A percentile compares a stretch with the other conserved stretches of the same genome.
Conservation (phyloP, 2,329 filamentous ascomycete species). For the Botrytis fragariae region DNA sequence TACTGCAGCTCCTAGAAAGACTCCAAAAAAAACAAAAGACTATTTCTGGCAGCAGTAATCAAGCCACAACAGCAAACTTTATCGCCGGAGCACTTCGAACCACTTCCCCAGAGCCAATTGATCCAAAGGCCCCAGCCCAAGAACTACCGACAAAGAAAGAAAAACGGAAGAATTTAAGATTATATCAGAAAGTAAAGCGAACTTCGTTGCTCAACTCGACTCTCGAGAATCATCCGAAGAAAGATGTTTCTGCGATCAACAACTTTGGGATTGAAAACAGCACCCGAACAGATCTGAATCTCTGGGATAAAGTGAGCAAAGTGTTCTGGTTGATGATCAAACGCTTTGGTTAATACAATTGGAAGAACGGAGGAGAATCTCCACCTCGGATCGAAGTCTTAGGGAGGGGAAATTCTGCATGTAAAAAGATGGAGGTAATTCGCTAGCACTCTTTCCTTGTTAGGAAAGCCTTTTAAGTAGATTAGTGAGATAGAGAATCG, state of each 20-base stretch:
- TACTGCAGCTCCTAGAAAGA: not conserved
- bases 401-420: not conserved
- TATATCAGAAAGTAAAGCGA: too few species aligned
- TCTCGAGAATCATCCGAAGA: not conserved
- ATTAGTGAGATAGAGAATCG: not conserved
- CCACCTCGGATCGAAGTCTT: not conserved
- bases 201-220: not conserved
- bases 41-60: not conserved
- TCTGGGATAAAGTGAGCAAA: not conserved
- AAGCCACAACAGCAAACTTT: not conserved
- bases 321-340: not conserved
- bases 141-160: too few species aligned
- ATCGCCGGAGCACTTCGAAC: too few species aligned
- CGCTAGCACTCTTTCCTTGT: not conserved
- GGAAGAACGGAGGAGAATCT: fast-evolving
- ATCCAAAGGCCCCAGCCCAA: too few species aligned
- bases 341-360: not conserved
- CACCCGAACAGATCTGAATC: not conserved
- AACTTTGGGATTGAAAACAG: not conserved
- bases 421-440: not conserved
- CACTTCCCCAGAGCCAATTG: not conserved
- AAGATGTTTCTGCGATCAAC: not conserved
- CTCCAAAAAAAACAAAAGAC: too few species aligned
- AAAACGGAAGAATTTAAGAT: too few species aligned
- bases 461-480: not conserved